Percentiles rank a stretch among this genome's conserved stretches.
Conservation (phyloP, 2,329 filamentous ascomycete species). For the Tolypocladium endophyticum region DNA sequence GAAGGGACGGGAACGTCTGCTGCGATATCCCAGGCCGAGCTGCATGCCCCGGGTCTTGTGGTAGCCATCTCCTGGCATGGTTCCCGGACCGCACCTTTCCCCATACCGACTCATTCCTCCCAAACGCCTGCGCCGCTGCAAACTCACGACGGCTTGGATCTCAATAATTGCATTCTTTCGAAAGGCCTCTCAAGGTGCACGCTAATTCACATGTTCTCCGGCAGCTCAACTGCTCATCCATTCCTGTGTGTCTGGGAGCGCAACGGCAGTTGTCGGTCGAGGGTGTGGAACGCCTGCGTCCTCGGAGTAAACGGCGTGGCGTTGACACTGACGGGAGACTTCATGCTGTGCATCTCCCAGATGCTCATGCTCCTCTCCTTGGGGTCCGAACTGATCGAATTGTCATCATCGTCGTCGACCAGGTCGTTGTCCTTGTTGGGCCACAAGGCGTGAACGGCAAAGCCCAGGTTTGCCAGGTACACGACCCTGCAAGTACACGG, state of each 20-base stretch:
- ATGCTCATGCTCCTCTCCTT: conserved; percentile 33
- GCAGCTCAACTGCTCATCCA: background rate
- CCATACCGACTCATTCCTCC: background rate
- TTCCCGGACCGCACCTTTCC: background rate
- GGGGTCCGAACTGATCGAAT: conserved; percentile 21
- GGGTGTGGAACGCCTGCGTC: conserved; percentile 56
- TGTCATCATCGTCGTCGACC: conserved; percentile 30
- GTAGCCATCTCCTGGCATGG: background rate
- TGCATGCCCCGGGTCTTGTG: background rate
- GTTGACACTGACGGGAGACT: conserved; percentile 17
- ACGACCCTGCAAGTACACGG: conserved; percentile 34
- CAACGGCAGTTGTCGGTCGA: conserved; percentile 47
- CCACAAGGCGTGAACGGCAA: conserved; percentile 48
- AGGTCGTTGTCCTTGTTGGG: conserved; percentile 45
- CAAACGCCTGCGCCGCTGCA: background rate
- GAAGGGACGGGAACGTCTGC: background rate
- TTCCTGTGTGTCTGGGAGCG: conserved; percentile 19
- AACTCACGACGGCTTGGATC: background rate
- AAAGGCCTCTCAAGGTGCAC: background rate
- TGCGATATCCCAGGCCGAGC: background rate
- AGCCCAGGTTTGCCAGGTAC: conserved; percentile 46
- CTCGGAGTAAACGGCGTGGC: conserved; percentile 49
- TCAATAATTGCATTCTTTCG: background rate
- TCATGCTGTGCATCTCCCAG: conserved; percentile 50
- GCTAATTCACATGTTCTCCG: background rate